Percentiles rank a stretch among this genome's conserved stretches.
Conservation (phyloP, 129 eudicot species). For the Sambucus nigra region DNA sequence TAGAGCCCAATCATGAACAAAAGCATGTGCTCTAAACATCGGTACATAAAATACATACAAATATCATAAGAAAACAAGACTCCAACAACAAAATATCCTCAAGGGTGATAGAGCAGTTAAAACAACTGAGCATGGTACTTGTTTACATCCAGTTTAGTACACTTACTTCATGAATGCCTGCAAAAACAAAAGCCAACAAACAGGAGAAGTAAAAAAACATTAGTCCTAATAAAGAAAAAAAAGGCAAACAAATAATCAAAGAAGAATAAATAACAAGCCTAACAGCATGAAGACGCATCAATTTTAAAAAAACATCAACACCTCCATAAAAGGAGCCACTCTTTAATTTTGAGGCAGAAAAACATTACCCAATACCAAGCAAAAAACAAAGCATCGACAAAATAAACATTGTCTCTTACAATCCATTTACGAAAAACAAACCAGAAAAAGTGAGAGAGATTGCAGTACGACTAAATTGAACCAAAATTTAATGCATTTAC, state of each 20-base stretch:
- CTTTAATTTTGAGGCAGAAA: not conserved
- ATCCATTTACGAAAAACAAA: too few relatives aligned
- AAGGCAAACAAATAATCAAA: not conserved
- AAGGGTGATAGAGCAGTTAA: not conserved
- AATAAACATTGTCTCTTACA: too few relatives aligned
- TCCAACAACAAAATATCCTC: not conserved
- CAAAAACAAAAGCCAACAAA: conserved; percentile 19
- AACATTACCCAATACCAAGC: not conserved
- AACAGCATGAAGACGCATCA: not conserved
- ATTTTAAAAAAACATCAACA: not conserved
- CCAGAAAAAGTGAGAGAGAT: too few relatives aligned
- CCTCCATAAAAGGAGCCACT: not conserved
- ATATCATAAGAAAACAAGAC: conserved; percentile 1
- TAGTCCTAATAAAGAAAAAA: not conserved
- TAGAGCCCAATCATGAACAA: not conserved
- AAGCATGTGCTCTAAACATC: not conserved
- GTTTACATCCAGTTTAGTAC: conserved; percentile 8
- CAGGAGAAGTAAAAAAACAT: not conserved
- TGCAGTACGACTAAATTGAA: too few relatives aligned
- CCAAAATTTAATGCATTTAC: too few relatives aligned
- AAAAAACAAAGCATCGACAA: not conserved
- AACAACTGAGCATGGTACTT: conserved; percentile 5
- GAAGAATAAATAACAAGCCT: not conserved
- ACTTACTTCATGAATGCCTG: conserved; percentile 99
- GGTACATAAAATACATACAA: not conserved